phyloP scores from a whole-genome alignment of 2,329 filamentous ascomycete species.

The Colletotrichum graminicola region DNA sequence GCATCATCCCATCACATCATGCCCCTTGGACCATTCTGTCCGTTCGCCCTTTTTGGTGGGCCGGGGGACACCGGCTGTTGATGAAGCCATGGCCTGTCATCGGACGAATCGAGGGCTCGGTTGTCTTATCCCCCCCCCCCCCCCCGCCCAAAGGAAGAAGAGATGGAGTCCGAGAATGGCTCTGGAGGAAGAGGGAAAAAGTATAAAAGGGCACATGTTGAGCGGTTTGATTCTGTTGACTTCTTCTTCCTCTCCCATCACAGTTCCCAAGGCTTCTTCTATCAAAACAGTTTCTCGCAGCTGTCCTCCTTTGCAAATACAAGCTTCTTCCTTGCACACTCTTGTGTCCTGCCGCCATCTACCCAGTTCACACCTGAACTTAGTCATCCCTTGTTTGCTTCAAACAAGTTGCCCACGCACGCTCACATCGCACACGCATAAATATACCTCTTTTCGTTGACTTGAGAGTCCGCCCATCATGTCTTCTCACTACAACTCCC shows the following conservation, averaged over 20 bases:
- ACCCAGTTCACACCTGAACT: slow-evolving; percentile 32
- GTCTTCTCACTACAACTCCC: slow-evolving; percentile 69
- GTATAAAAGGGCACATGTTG: slow-evolving; percentile 73
- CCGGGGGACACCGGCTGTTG: slow-evolving; percentile 54
- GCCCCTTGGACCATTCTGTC: slow-evolving; percentile 49
- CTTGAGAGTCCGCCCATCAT: slow-evolving; percentile 54
- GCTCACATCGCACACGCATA: slow-evolving; percentile 24
- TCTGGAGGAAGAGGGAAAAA: slow-evolving; percentile 52
- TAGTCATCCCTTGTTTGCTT: slow-evolving; percentile 42
- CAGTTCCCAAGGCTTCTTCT: slow-evolving; percentile 44
- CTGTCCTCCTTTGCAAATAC: slow-evolving; percentile 27
- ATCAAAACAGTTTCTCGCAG: slow-evolving; percentile 32
- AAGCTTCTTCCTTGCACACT: slow-evolving; percentile 44
- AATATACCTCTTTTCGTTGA: slow-evolving; percentile 41
- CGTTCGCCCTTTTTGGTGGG: slow-evolving; percentile 49
- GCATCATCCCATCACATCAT: slow-evolving; percentile 50
- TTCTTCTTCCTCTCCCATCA: slow-evolving; percentile 67
- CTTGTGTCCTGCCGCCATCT: slow-evolving; percentile 34
- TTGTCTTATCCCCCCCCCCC: slow-evolving; percentile 58
- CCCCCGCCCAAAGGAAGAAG: slow-evolving; percentile 44
- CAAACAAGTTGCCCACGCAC: slow-evolving; percentile 24
- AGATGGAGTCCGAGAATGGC: slow-evolving; percentile 52
- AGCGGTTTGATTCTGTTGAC: slow-evolving; percentile 57
- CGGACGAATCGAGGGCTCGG: slow-evolving; percentile 58
- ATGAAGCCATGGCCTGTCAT: slow-evolving; percentile 45